phyloP scores from a whole-genome alignment of 371 early-diverging fungal species.

The Mucor ambiguus region DNA sequence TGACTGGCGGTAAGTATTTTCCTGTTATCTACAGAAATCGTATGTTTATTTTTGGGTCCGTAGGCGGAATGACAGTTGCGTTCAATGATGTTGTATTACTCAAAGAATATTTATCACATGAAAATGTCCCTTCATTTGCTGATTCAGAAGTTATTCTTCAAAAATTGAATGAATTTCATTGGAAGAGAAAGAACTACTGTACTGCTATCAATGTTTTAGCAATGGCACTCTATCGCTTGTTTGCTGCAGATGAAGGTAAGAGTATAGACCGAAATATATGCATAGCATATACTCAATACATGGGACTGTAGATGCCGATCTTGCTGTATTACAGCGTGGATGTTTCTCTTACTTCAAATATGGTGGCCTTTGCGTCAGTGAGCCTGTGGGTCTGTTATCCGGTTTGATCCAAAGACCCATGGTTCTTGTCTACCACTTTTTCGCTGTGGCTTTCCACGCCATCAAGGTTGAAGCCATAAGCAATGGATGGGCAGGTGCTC shows the following conservation, averaged over 20 bases:
- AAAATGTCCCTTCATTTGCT: constrained; percentile 55
- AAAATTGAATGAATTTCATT: constrained; percentile 69
- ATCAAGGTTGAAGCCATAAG: constrained; percentile 33
- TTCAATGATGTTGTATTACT: constrained; percentile 85
- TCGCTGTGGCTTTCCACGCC: constrained; percentile 79
- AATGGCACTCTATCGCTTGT: constrained; percentile 85
- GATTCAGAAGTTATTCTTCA: constrained; percentile 57
- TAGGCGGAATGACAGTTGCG: constrained; percentile 92
- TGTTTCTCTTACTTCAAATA: constrained; percentile 88
- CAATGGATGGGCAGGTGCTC: constrained; percentile 4
- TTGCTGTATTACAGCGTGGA: constrained; percentile 77
- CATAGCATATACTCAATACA: not conserved
- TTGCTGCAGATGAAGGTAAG: constrained; percentile 55
- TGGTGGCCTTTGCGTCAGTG: constrained; percentile 79
- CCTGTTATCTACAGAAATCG: not conserved
- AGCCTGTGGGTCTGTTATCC: constrained; percentile 86
- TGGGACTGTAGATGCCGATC: constrained; percentile 20
- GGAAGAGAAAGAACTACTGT: constrained; percentile 76
- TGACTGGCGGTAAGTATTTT: constrained; percentile 75
- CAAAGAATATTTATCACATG: constrained; percentile 51
- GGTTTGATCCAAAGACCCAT: constrained; percentile 70
- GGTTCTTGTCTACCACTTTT: constrained; percentile 80
- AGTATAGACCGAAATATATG: not conserved
- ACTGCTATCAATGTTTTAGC: constrained; percentile 90
- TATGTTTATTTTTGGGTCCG: not conserved